Evolutionary conservation across 1,284 basidiomycete genomes (phyloP).

Genomic region (Ceratobasidium sp.): DNA sequence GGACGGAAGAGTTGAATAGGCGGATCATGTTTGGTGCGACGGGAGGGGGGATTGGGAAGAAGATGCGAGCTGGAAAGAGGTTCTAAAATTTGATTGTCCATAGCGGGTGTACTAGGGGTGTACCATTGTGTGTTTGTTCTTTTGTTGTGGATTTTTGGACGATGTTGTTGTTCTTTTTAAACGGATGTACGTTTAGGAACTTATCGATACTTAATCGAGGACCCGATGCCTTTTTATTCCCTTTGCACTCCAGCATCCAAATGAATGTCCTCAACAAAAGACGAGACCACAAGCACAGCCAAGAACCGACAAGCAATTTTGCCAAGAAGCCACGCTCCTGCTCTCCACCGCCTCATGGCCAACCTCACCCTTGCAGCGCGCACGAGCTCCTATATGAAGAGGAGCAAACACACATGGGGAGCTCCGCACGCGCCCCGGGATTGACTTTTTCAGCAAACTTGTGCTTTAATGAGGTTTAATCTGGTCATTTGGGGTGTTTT

Average conservation of each 20-base stretch:
- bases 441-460: neutral
- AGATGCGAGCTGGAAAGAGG: neutral
- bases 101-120: neutral
- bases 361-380: neutral
- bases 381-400: constrained; percentile 7
- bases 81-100: constrained; percentile 14
- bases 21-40: constrained; percentile 19
- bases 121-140: neutral
- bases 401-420: neutral
- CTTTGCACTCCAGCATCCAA: too few species aligned
- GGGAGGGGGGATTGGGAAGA: constrained; percentile 14
- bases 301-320: constrained; percentile 1
- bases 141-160: constrained; percentile 1
- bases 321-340: constrained; percentile 29
- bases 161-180: neutral
- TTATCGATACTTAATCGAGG: neutral
- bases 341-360: constrained; percentile 3
- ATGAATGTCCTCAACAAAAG: too few species aligned
- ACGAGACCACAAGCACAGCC: neutral
- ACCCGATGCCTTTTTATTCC: too few species aligned
- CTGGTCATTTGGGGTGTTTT: neutral
- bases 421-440: neutral
- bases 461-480: constrained; percentile 12
- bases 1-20: neutral
- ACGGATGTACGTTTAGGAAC: neutral